Evolutionary conservation across 495 filamentous ascomycete species (phyloP).

Genomic region (Acidiella bohemica): DNA sequence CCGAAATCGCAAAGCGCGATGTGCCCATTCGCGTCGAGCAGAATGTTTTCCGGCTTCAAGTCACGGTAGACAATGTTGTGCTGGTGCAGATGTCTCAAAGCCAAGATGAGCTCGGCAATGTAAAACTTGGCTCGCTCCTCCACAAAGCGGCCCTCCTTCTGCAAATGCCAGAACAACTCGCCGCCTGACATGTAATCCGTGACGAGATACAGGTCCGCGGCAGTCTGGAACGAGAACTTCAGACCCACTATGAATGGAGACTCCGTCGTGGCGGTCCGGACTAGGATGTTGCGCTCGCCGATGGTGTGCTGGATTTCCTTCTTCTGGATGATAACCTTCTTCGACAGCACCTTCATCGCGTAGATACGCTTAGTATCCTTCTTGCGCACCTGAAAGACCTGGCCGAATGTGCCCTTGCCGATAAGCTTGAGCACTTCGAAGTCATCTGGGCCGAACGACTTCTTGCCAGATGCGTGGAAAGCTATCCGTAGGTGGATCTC

Average conservation of each 20-base stretch:
- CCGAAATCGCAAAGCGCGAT: conserved; percentile 83
- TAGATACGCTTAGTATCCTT: conserved; percentile 93
- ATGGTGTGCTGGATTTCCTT: conserved; percentile 97
- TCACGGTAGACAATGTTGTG: conserved; percentile 97
- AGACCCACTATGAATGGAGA: conserved; percentile 96
- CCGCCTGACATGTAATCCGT: conserved; percentile 99
- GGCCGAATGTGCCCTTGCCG: conserved; percentile 95
- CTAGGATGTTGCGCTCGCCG: conserved; percentile 91
- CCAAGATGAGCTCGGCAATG: conserved; percentile 92
- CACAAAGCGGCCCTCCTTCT: conserved; percentile 92
- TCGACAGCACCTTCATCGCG: conserved; percentile 97
- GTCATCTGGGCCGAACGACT: conserved; percentile 89
- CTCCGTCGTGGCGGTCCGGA: conserved; percentile 86
- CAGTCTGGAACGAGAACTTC: conserved; percentile 98
- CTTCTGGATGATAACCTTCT: conserved; percentile 99
- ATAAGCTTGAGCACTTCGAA: conserved; percentile 94
- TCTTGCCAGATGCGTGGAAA: conserved; percentile 82
- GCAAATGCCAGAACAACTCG: conserved; percentile 96
- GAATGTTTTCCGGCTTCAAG: conserved; percentile 73
- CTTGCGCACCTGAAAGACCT: conserved; percentile 98
- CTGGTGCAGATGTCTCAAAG: conserved; percentile 86
- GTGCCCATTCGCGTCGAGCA: conserved; percentile 72
- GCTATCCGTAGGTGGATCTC: conserved; percentile 77
- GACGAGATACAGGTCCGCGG: conserved; percentile 89
- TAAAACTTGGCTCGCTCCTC: conserved; percentile 96